Percentiles rank a stretch among this genome's conserved stretches.
Conservation (phyloP, 2,329 filamentous ascomycete genomes). For the Lecanicillium sp. region DNA sequence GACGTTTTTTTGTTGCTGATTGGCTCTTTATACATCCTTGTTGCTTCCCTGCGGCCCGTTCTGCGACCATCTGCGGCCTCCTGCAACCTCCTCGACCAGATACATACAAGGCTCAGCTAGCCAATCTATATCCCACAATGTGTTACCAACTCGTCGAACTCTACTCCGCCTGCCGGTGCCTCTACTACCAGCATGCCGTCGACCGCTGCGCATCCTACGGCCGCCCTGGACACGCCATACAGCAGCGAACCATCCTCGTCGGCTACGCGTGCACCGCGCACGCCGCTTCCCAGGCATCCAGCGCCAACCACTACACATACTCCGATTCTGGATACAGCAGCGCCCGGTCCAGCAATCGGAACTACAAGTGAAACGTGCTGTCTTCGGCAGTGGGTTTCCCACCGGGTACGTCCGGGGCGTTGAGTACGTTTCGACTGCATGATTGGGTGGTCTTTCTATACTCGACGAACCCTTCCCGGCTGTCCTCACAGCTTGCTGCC, state of each 20-base stretch:
- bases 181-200: constrained; percentile 82
- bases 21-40: background rate
- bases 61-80: background rate
- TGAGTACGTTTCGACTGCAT: constrained; percentile 33
- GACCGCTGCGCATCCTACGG: constrained; percentile 75
- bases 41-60: background rate
- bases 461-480: constrained; percentile 41
- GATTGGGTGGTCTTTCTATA: constrained; percentile 45
- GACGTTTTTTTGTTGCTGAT: background rate
- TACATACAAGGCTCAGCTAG: constrained; percentile 1
- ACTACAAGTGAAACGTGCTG: constrained; percentile 47
- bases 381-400: constrained; percentile 44
- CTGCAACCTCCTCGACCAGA: background rate
- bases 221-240: constrained; percentile 63
- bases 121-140: constrained; percentile 48
- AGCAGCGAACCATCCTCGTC: constrained; percentile 72
- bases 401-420: constrained; percentile 36
- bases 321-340: constrained; percentile 52
- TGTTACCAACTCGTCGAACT: constrained; percentile 82
- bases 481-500: constrained; percentile 39
- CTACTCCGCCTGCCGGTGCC: constrained; percentile 79
- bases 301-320: constrained; percentile 37
- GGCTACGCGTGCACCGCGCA: constrained; percentile 70
- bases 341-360: constrained; percentile 38
- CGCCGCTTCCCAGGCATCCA: constrained; percentile 31